Base-by-base conservation (phyloP, 768 basidiomycete species). In the Fomitopsis serialis region DNA sequence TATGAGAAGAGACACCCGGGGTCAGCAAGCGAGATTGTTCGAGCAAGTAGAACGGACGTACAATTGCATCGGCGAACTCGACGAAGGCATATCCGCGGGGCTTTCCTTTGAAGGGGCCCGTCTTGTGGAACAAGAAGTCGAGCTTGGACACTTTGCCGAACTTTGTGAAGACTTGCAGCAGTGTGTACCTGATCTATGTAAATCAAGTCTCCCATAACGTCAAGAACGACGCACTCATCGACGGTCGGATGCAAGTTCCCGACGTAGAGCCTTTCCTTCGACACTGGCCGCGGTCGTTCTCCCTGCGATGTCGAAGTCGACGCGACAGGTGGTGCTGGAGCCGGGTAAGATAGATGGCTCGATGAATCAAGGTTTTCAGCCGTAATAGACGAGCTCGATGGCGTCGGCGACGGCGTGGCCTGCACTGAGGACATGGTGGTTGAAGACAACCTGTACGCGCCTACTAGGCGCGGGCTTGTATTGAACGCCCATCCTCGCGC, bases 11-110 rank as follows among this genome's bases (percentile, higher is more conserved):
- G 63, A 68, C 69, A 74, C 73, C 75, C 75, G 72, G 78, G 74
- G 72, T 81, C 70, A 81, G 79, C 61, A 57, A 47, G 48, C 71
- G 63, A 54, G 44, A 62, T 54, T 63, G 51, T 45, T 50, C 47
- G 53, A 47, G n/a, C n/a, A 51, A 61, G 53, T 56, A 60, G 45
- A 46, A 23, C 23, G 21, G 48, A 85, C 90, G 76, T 71, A 98
- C 96, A 71, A 84, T 81, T 71, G 84, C 77, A 42, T 79, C 79
- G 27, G 76, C 76, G 63, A 85, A 98, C 71, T 98, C 92, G 32
- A 99, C 71, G 61, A 98, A 99, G 0, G 94, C 95, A 68, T 96
- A 98, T 5, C 97, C 96, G 12, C 95, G 77, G 0, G 97, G 95
- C 67, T 91, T 97, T 17, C 97, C 97, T 66, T 87, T 94, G 63